Evolutionary conservation across 2,329 filamentous ascomycete genomes (phyloP), one percentile per base, ranked within the genome.

Genomic region (Didymella pomorum): DNA sequence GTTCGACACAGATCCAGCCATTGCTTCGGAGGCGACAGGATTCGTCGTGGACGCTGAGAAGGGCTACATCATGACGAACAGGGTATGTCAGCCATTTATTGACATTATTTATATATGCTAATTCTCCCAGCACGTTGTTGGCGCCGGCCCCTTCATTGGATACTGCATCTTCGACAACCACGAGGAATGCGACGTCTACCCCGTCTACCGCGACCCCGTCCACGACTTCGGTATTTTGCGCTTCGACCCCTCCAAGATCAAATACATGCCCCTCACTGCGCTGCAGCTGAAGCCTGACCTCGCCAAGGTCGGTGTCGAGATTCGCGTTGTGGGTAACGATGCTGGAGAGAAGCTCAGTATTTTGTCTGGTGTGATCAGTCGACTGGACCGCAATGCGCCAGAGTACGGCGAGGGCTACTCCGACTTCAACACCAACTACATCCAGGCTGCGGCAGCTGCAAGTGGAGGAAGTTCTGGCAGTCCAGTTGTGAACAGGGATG

Each of bases 91-190:
- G n/a, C 28, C 4, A n/a, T 25, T 1, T 7, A 10, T 6, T 7
- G 4, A 18, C 18, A 21, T 2, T 7, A 10, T 20, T n/a, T 39
- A 18, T 39, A 10, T 41, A 18, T 29, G 31, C 72, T 78, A 62
- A 79, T 54, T 16, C 18, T 45, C 62, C 84, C 84, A 69, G 58
- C 95, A 99, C 80, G 95, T 99, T 29, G 95, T 98, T 41, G 93
- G 95, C 64, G 86, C 95, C 0, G 95, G 95, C 0, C 95, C 95
- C 1, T 99, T 99, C 79, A 98, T 94, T 90, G 95, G 95, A 46
- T 97, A 96, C 80, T 93, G 91, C 75, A 93, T 99, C 67, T 99
- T 99, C 76, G 96, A 99, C 78, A 99, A 99, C 75, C 95, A 99
- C 78, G 95, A 99, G 76, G 87, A 90, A 82, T 95, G 95, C 69